Conservation (phyloP, 768 basidiomycete genomes). For the Lactarius trivialis region DNA sequence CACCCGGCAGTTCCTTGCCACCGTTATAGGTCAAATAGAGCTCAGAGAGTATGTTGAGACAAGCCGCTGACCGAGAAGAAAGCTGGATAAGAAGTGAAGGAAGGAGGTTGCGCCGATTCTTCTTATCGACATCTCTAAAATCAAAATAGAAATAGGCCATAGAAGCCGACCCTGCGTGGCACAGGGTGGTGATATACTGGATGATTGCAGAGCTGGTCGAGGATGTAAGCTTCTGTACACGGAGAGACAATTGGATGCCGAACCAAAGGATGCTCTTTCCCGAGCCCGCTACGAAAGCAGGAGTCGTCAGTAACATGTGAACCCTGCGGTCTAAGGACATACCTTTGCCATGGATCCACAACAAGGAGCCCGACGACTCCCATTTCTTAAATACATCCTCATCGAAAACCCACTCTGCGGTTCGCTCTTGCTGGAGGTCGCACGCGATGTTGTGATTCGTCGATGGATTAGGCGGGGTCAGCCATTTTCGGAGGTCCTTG, state of each 20-base stretch:
- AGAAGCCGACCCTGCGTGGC: not conserved
- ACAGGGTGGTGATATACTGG: not conserved
- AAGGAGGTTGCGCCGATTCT: not conserved
- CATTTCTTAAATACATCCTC: not conserved
- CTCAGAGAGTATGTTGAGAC: not conserved
- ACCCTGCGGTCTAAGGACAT: not conserved
- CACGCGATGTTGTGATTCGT: not conserved
- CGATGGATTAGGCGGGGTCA: not conserved
- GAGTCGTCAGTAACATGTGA: not conserved
- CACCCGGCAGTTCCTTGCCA: not conserved
- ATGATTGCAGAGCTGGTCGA: not conserved
- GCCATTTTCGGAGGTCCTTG: not conserved
- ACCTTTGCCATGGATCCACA: not conserved
- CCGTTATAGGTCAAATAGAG: not conserved
- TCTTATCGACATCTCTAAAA: not conserved
- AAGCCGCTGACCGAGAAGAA: not conserved
- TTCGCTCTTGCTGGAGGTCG: not conserved
- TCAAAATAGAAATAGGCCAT: not conserved
- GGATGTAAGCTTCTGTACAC: not conserved
- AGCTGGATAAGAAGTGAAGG: not conserved
- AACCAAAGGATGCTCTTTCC: not conserved
- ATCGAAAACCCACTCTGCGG: not conserved
- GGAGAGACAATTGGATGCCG: not conserved
- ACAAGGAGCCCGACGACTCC: not conserved
- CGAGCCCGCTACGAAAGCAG: not conserved